These are phyloP conservation scores for Clonostachys byssicola DNA, from an alignment of 2,329 filamentous ascomycete genomes.

Conservation along the genomic window DNA sequence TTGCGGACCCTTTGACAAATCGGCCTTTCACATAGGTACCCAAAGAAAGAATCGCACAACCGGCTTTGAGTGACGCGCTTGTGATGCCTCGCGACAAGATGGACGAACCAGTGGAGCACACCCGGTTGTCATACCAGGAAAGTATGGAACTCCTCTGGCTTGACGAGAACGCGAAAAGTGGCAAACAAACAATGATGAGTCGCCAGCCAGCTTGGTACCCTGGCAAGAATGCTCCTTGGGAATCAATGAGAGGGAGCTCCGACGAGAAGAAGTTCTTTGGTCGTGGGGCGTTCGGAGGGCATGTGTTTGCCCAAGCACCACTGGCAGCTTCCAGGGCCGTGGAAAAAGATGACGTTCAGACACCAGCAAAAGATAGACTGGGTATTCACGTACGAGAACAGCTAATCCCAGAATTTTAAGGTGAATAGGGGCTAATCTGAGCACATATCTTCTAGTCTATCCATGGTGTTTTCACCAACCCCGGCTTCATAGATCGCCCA, in stretches of 20 bases:
- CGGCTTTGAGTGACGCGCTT: too few relatives aligned
- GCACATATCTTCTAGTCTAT: constrained; percentile 35
- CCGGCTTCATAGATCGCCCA: constrained; percentile 41
- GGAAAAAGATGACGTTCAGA: constrained; percentile 19
- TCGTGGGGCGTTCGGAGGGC: constrained; percentile 26
- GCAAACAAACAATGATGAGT: constrained; percentile 19
- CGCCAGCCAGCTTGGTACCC: constrained; percentile 23
- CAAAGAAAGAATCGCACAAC: too few relatives aligned
- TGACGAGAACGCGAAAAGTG: neutral
- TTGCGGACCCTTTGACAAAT: too few relatives aligned
- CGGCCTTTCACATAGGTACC: too few relatives aligned
- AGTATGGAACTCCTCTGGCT: constrained; percentile 3
- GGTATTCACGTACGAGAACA: constrained; percentile 28
- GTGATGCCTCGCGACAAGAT: neutral
- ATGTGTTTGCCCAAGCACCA: constrained; percentile 29
- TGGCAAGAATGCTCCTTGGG: constrained; percentile 21
- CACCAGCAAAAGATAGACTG: constrained; percentile 9
- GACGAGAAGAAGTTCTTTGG: constrained; percentile 5
- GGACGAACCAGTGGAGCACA: neutral
- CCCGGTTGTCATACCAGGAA: constrained; percentile 4
- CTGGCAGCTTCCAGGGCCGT: constrained; percentile 25
- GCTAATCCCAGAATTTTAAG: neutral
- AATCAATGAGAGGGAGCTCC: neutral
- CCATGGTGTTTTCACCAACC: constrained; percentile 49
- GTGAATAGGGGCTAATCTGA: neutral